These are phyloP conservation scores for Vitis amurensis DNA, from an alignment of 164 flowering plant species.

Conservation along the genomic window DNA sequence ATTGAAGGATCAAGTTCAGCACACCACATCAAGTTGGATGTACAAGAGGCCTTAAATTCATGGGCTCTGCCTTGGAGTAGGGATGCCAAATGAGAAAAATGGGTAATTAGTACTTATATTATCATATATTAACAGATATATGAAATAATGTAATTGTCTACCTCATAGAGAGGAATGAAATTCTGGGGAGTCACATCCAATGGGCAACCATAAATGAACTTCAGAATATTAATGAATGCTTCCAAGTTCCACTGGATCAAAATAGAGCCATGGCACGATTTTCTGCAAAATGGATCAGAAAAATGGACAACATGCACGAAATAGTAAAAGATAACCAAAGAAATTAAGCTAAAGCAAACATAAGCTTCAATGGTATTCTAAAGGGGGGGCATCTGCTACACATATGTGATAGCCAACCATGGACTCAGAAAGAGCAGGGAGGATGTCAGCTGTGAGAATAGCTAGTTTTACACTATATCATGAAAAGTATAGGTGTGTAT, in stretches of 20 bases:
- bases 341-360: neutral
- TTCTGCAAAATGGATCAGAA: slow-evolving; percentile 37
- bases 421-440: too few relatives aligned
- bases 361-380: too few relatives aligned
- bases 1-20: too few relatives aligned
- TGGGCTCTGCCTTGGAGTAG: neutral
- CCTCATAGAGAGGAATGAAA: slow-evolving; percentile 59
- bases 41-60: too few relatives aligned
- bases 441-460: too few relatives aligned
- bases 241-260: slow-evolving; percentile 52
- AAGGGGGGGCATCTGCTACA: too few relatives aligned
- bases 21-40: too few relatives aligned
- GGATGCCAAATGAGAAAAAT: neutral
- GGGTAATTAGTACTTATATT: neutral
- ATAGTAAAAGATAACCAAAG: neutral
- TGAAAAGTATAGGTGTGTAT: too few relatives aligned
- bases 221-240: slow-evolving; percentile 42
- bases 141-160: slow-evolving; percentile 11
- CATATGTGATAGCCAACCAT: too few relatives aligned
- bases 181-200: slow-evolving; percentile 41
- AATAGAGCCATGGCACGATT: slow-evolving; percentile 34
- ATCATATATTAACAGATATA: neutral
- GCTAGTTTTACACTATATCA: too few relatives aligned
- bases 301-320: neutral
- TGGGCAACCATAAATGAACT: slow-evolving; percentile 43